Evolutionary conservation across 2,329 filamentous ascomycete species (phyloP).

Genomic region (Alternaria brassicicola): DNA sequence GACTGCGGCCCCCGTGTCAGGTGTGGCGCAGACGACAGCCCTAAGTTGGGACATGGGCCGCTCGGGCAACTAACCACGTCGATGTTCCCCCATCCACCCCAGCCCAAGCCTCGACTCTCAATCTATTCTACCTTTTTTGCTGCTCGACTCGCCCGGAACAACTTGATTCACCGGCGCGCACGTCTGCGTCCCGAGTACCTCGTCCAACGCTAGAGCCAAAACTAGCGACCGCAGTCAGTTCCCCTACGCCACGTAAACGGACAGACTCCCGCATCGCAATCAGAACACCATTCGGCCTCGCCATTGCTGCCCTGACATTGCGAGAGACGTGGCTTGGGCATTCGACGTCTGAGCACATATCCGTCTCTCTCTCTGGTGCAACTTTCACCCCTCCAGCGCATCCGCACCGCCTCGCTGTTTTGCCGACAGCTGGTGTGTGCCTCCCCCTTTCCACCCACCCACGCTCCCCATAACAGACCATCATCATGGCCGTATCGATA

Average conservation of each 20-base stretch:
- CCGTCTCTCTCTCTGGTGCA: background rate
- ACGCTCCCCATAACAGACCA: conserved; percentile 17
- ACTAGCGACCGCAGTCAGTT: background rate
- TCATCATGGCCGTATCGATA: conserved; percentile 70
- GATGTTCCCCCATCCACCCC: conserved; percentile 8
- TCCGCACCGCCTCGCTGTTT: conserved; percentile 12
- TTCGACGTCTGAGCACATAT: background rate
- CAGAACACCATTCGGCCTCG: background rate
- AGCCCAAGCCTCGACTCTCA: background rate
- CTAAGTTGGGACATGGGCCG: conserved; percentile 11
- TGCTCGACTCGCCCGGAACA: background rate
- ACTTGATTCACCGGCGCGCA: background rate
- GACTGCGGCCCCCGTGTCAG: background rate
- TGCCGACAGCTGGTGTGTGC: conserved; percentile 11
- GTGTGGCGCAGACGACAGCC: conserved; percentile 12
- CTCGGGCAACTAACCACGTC: conserved; percentile 19
- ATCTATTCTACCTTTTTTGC: background rate
- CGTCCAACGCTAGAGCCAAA: background rate
- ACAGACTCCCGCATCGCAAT: conserved; percentile 3
- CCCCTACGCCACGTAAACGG: conserved; percentile 4
- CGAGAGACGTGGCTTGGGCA: background rate
- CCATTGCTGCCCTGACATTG: background rate
- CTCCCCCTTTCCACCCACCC: conserved; percentile 8
- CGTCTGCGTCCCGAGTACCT: background rate
- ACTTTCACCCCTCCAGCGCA: conserved; percentile 4